Percentiles rank a stretch among this genome's conserved stretches.
Evolutionary conservation across 1,139 yeast genomes (phyloP).

Genomic region (Yamadazyma taylorii): DNA sequence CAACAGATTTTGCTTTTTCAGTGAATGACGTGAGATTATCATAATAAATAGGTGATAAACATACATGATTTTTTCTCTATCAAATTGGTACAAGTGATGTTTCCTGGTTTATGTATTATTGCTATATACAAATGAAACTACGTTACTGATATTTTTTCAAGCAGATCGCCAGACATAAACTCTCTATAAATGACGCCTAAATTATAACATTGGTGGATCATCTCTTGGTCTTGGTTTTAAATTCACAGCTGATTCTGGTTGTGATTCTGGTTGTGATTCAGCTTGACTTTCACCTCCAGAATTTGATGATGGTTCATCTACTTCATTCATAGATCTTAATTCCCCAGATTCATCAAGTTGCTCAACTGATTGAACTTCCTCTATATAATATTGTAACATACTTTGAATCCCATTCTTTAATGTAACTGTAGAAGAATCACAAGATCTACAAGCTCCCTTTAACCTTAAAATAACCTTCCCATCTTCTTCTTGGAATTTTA

Average conservation of each 20-base stretch:
- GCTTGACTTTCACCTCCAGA: constrained; percentile 18
- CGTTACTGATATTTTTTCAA: too few species aligned
- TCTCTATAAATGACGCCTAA: too few species aligned
- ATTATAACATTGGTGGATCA: constrained; percentile 45
- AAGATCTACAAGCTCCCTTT: constrained; percentile 79
- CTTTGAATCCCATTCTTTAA: constrained; percentile 79
- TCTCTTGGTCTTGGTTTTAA: constrained; percentile 34
- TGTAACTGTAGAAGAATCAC: constrained; percentile 75
- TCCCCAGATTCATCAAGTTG: constrained; percentile 47
- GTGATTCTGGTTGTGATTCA: constrained; percentile 22
- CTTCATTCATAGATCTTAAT: constrained; percentile 25
- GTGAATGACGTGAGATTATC: too few species aligned
- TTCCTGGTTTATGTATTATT: too few species aligned
- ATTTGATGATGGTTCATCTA: constrained; percentile 37
- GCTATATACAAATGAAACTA: too few species aligned
- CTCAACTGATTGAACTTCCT: constrained; percentile 69
- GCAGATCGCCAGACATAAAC: too few species aligned
- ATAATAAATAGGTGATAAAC: too few species aligned
- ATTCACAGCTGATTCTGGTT: constrained; percentile 16
- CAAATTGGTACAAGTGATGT: too few species aligned
- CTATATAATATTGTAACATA: constrained; percentile 78
- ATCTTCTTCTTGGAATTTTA: constrained; percentile 56
- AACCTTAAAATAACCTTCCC: constrained; percentile 68
- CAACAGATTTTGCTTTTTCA: too few species aligned
- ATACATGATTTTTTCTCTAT: too few species aligned